Evolutionary conservation across 2,329 filamentous ascomycete genomes (phyloP), one percentile per base, ranked within the genome.

Genomic region (Venturia pyrina): DNA sequence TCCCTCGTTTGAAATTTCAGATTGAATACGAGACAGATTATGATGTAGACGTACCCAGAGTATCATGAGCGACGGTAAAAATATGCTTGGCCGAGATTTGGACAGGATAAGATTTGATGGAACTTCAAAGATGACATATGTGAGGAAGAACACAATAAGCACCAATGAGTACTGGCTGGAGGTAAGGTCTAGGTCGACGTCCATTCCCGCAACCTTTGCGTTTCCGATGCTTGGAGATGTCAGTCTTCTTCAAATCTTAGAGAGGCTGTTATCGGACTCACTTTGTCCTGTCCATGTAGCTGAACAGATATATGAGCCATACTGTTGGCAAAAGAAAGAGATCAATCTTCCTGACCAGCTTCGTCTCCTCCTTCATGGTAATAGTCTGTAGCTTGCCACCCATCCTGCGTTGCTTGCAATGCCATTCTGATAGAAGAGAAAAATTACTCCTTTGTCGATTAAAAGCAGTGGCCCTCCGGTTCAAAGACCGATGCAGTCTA

Each of bases 21-120:
- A 10, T 28, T 24, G 37, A 32, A 5, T 19, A 19, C 17, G n/a
- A 57, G 64, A 32, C 11, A 43, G 32, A 21, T 13, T 8, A 34
- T 48, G n/a, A 17, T 19, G 7, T 17, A 37, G 37, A 40, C 34
- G 19, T 56, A 56, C 43, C 48, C 46, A 48, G n/a, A 62, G 60
- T n/a, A 66, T 44, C 59, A 66, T 62, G 15, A 66, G 24, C 13
- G 21, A 28, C 32, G 63, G 63, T 1, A 82, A 72, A 70, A 82
- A 85, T n/a, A 80, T 70, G 0, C 80, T 82, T 0, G 82, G 83
- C 56, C 77, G 76, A 21, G 78, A 78, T 46, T 77, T 77, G 44
- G 78, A 77, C 34, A 85, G 75, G n/a, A 83, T 74, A 71, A 85
- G 79, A 72, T 84, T 85, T 65, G 79, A 82, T 0, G 82, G 82